Conservation (phyloP, 2,329 filamentous ascomycete species). For the Blastomyces gilchristii region DNA sequence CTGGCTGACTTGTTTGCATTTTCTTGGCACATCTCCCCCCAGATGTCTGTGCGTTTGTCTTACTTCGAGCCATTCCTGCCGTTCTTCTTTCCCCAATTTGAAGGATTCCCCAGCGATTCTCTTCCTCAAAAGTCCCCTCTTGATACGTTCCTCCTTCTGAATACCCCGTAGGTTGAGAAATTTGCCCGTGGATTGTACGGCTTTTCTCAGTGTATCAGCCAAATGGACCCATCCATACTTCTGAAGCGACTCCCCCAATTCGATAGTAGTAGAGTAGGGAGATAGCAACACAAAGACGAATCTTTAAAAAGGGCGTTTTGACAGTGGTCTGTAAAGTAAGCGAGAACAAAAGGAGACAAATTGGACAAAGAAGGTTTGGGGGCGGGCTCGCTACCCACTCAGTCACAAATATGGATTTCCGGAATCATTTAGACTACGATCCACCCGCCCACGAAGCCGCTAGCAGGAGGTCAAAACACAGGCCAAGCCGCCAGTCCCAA, state of each 20-base stretch:
- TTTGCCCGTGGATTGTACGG: not conserved
- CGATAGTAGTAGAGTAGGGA: no score
- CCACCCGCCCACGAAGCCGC: not conserved
- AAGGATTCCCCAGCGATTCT: not conserved
- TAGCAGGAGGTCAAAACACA: constrained; percentile 9
- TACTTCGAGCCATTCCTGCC: not conserved
- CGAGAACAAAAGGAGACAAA: not conserved
- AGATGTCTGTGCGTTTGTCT: not conserved
- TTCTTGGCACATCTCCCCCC: not conserved
- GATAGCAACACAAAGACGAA: not conserved
- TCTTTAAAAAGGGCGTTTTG: not conserved
- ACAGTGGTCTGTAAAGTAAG: not conserved
- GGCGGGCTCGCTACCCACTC: not conserved
- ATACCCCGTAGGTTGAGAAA: not conserved
- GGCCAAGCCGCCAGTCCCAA: not conserved
- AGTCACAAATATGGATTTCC: not conserved
- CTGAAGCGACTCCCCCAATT: not conserved
- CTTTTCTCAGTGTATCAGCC: not conserved
- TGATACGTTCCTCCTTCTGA: not conserved
- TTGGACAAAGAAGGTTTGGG: not conserved
- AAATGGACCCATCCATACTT: not conserved
- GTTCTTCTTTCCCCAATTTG: not conserved
- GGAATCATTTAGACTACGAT: not conserved
- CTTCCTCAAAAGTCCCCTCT: not conserved
- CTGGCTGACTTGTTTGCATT: not conserved